Base-by-base conservation (phyloP, 2,329 filamentous ascomycete species). In the Sporothrix protearum region DNA sequence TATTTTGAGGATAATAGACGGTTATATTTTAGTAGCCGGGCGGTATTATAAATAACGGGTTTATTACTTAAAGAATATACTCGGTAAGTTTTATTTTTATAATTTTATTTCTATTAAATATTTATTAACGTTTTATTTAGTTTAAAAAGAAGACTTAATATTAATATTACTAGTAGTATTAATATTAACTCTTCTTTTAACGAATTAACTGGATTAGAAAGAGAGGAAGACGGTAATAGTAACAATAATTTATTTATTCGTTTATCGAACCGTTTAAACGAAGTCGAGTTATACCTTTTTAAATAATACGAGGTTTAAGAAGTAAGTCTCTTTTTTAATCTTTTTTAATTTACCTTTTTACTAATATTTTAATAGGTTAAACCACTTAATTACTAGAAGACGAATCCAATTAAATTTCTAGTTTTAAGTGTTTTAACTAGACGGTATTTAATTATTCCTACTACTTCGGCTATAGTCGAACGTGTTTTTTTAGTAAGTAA, bases 261-360 rank as follows among this genome's bases (percentile, higher is more conserved):
- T 53, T 22, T 3, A 69, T 74, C 73, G 70, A 72, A 76, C 49
- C 71, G 76, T 55, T 76, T 75, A 71, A 72, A 51, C 70, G 75
- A 77, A 70, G 76, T 75, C 22, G 73, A 76, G 72, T 76, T 76
- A 73, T 74, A 76, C 30, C n/a, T 74, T 76, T 75, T 57, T 76
- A 47, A 73, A 73, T 39, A 72, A 74, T 68, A 76, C 75, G 12
- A 71, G 70, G 45, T 76, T 74, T 73, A 74, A 74, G 67, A 71
- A 71, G 69, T 68, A 76, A 68, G 57, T 71, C 72, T 76, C 22
- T 53, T 22, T 53, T 53, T 22, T 22, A 53, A 22, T 53, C n/a
- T 22, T 22, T 8, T 53, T 22, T n/a, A n/a, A 53, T 53, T 22
- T 8, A 74, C 73, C 71, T 75, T 70, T 70, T 14, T 73, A 59